These are phyloP conservation scores for Aspergillus asperescens DNA, from an alignment of 495 filamentous ascomycete species.

Conservation along the genomic window DNA sequence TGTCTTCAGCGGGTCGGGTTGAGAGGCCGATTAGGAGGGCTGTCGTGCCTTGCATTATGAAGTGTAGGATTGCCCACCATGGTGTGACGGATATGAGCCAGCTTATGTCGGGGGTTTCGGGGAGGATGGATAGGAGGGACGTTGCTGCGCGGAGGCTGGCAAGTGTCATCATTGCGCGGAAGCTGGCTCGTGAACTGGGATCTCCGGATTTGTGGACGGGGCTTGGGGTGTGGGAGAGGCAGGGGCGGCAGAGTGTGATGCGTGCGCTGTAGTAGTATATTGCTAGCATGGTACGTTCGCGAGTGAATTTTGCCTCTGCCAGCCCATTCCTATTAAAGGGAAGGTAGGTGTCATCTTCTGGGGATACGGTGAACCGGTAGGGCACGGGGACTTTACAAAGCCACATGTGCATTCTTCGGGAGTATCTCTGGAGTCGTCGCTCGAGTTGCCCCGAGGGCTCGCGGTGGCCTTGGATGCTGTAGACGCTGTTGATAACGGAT, in stretches of 20 bases:
- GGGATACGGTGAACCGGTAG: slow-evolving; percentile 42
- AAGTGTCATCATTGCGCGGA: slow-evolving; percentile 29
- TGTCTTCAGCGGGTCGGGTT: slow-evolving; percentile 8
- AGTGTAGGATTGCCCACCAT: slow-evolving; percentile 61
- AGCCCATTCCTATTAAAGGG: slow-evolving; percentile 1
- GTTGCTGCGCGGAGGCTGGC: slow-evolving; percentile 44
- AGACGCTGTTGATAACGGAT: slow-evolving; percentile 48
- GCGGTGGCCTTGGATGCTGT: slow-evolving; percentile 49
- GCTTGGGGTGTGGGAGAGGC: slow-evolving; percentile 32
- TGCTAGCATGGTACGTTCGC: slow-evolving; percentile 38
- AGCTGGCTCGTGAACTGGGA: slow-evolving; percentile 32
- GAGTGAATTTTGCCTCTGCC: not conserved
- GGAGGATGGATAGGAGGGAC: slow-evolving; percentile 48
- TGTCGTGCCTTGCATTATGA: slow-evolving; percentile 56
- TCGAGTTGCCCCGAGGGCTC: slow-evolving; percentile 49
- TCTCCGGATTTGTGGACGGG: slow-evolving; percentile 1
- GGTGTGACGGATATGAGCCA: slow-evolving; percentile 47
- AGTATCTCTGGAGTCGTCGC: slow-evolving; percentile 42
- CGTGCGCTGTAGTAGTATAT: slow-evolving; percentile 52
- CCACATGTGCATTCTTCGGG: slow-evolving; percentile 48
- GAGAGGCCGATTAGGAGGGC: slow-evolving; percentile 53
- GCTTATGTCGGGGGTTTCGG: slow-evolving; percentile 27
- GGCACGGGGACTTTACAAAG: slow-evolving; percentile 36
- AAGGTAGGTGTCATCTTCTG: not conserved
- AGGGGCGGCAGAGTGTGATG: slow-evolving; percentile 56